These are phyloP conservation scores for Diversispora eburnea DNA, from an alignment of 192 early-diverging fungal species.

Conservation along the genomic window DNA sequence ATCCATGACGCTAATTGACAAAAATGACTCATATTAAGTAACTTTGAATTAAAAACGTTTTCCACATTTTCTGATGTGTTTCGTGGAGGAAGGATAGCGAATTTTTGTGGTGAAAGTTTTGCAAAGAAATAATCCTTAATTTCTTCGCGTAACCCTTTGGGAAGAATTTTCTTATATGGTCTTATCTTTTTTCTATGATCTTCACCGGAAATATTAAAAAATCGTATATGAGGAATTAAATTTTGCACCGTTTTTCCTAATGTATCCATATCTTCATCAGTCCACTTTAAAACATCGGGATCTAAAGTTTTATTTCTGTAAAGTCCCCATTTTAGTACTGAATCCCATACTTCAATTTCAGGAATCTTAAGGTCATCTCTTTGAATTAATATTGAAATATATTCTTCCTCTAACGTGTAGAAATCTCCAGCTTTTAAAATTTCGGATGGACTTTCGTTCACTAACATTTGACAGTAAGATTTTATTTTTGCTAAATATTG, in stretches of 20 bases:
- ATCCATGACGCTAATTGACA: constrained; percentile 8
- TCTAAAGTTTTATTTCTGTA: neutral
- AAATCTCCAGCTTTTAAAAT: constrained; percentile 12
- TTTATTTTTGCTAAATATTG: neutral
- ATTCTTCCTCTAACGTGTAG: neutral
- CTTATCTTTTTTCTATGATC: constrained; percentile 21
- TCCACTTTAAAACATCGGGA: neutral
- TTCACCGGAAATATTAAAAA: constrained; percentile 8
- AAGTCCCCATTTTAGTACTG: constrained; percentile 21
- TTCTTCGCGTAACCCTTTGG: constrained; percentile 21
- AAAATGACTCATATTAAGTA: constrained; percentile 9
- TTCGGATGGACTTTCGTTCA: neutral
- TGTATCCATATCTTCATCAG: neutral
- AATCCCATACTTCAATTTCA: constrained; percentile 24
- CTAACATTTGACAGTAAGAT: neutral
- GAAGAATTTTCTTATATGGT: constrained; percentile 20
- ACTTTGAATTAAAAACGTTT: neutral
- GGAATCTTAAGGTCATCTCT: neutral
- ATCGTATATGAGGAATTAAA: constrained; percentile 14
- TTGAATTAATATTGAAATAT: no score
- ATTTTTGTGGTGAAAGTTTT: neutral
- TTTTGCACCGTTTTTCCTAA: neutral
- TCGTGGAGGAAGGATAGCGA: neutral
- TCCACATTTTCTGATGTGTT: neutral
- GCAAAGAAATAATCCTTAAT: neutral